Base-by-base conservation (phyloP, 306 rosid genomes). In the Coriaria nepalensis region DNA sequence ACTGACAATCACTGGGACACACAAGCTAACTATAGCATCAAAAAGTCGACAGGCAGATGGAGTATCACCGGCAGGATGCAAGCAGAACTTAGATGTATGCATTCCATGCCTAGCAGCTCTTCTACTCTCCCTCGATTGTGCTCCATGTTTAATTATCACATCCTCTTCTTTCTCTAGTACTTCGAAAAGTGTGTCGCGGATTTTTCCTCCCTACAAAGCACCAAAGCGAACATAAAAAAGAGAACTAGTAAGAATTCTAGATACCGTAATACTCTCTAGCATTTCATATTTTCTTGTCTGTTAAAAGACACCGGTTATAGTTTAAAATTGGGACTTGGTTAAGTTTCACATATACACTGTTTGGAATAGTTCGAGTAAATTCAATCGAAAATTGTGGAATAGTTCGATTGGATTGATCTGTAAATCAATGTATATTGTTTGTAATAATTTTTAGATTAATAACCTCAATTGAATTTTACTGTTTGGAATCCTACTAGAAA, bases 1-100 rank as follows among this genome's bases (percentile, higher is more conserved):
- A 13, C 98, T 90, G 43, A 77, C 55, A 50, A 90, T 77, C 56
- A 90, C 98, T 10, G 98, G 98, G 38, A 90, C 49, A 36, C 98
- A 90, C 77, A 85, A 65, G 74, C 98, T 85, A 47, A 90, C 94
- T 47, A 90, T 76, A 47, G 98, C 83, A 66, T 90, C 98, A 57
- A 90, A 90, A 52, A 90, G 75, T 32, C 98, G 78, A 56, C 98
- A 90, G 8, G 96, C 95, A 20, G 98, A 90, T 40, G 98, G 98
- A 51, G 98, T 90, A 68, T 90, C 98, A 41, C 98, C 98, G 12
- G 98, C 95, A 10, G 95, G 98, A 71, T 90, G 81, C 53, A 90
- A 75, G 66, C 98, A 90, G 66, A 90, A 90, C 60, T 77, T 85
- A 5, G 95, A 90, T 20, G 81, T 60, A 60, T 90, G 98, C 47